phyloP scores from a whole-genome alignment of 345 rosid genomes.

The Eucalyptus microcorys region DNA sequence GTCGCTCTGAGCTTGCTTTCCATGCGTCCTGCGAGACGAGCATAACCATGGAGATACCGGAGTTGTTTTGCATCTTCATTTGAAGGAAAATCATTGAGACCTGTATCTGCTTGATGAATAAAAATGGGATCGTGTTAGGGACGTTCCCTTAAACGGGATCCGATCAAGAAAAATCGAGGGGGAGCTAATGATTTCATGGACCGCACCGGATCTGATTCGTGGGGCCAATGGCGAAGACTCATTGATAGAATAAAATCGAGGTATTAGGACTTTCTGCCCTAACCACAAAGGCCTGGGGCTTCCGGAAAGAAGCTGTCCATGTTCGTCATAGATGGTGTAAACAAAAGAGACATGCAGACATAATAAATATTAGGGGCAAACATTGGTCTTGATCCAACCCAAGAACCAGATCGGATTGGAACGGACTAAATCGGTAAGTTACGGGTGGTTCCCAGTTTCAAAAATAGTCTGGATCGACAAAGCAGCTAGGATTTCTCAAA shows the following conservation, averaged over 20 bases:
- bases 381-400: background rate
- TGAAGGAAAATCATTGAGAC: background rate
- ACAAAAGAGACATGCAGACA: background rate
- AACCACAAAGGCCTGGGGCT: background rate
- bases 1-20: background rate
- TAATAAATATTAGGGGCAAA: no score
- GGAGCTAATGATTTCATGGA: background rate
- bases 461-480: background rate
- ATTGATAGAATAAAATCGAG: background rate
- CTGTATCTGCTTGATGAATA: background rate
- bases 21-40: background rate
- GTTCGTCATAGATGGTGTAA: background rate
- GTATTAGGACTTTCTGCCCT: background rate
- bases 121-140: background rate
- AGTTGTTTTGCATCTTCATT: background rate
- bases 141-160: background rate
- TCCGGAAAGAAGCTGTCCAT: background rate
- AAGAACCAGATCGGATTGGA: fast-evolving
- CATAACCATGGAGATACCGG: background rate
- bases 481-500: background rate
- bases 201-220: background rate
- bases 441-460: fast-evolving
- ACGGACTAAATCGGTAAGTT: fast-evolving
- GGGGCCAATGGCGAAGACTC: background rate
- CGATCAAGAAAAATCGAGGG: background rate